These are phyloP conservation scores for Phytophthora tubulina DNA, from an alignment of 352 stramenopile species.

Conservation along the genomic window DNA sequence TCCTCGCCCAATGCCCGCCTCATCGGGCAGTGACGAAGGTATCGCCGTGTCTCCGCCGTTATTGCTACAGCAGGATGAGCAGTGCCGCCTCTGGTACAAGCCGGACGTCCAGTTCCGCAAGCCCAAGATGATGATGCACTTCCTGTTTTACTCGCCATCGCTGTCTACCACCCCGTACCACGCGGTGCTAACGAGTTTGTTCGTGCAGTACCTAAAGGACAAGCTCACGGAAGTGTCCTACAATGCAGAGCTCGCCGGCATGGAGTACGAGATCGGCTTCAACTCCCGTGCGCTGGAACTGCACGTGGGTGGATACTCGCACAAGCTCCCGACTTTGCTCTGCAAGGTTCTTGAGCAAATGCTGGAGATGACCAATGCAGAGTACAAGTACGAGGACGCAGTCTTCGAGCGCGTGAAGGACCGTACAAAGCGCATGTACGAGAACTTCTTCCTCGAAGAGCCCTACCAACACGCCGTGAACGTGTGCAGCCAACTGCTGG, in stretches of 20 bases:
- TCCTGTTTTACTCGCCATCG: constrained; percentile 71
- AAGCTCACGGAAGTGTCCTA: constrained; percentile 87
- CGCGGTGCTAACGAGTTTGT: constrained; percentile 79
- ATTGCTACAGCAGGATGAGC: constrained; percentile 57
- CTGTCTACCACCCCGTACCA: constrained; percentile 69
- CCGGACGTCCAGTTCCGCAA: constrained; percentile 91
- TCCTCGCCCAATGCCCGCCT: constrained; percentile 46
- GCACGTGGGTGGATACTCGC: constrained; percentile 88
- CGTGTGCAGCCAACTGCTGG: constrained; percentile 74
- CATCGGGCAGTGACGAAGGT: constrained; percentile 28
- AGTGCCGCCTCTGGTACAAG: constrained; percentile 87
- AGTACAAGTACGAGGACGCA: constrained; percentile 66
- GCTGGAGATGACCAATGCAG: constrained; percentile 54
- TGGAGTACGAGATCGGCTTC: constrained; percentile 81
- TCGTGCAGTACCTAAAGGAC: constrained; percentile 84
- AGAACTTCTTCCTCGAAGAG: constrained; percentile 91
- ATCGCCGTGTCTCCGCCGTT: constrained; percentile 30
- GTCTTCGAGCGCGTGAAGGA: constrained; percentile 89
- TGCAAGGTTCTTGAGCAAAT: constrained; percentile 73
- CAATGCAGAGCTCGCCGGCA: constrained; percentile 77
- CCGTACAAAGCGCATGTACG: constrained; percentile 84
- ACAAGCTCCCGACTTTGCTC: constrained; percentile 90
- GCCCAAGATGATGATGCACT: constrained; percentile 91
- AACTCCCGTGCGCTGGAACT: constrained; percentile 79
- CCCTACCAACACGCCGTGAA: constrained; percentile 94